Evolutionary conservation across 108 stramenopile species (phyloP).

Genomic region (Skeletonema tropicum): DNA sequence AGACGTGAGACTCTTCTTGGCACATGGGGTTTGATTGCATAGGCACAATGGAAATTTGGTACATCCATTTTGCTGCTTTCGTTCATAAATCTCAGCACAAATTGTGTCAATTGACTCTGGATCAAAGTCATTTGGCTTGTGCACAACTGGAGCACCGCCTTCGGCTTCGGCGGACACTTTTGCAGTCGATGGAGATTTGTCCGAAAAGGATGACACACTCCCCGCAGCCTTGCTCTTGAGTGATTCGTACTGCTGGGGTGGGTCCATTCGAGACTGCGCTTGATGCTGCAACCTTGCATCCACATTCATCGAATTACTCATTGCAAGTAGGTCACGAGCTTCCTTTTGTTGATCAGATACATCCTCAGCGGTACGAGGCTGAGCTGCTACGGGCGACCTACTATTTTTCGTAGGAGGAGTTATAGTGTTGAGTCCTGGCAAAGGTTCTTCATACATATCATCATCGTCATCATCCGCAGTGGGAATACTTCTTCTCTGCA

Average conservation of each 20-base stretch:
- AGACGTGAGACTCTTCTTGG: not conserved
- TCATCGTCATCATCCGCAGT: not conserved
- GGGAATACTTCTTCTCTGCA: too few species aligned
- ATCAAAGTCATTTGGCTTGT: slow-evolving; percentile 1
- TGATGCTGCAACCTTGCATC: not conserved
- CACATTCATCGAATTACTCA: not conserved
- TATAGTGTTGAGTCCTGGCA: not conserved
- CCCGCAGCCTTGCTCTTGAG: not conserved
- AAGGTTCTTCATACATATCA: not conserved
- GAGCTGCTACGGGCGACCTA: not conserved
- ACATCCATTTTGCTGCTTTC: not conserved
- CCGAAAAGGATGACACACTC: not conserved
- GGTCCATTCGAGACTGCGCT: not conserved
- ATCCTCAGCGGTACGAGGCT: not conserved
- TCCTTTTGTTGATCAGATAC: not conserved
- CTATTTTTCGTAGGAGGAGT: not conserved
- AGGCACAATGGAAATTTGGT: not conserved
- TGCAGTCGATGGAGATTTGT: not conserved
- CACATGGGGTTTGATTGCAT: not conserved
- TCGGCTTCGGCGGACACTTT: not conserved
- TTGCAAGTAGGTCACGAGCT: not conserved
- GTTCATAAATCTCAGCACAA: slow-evolving; percentile 1
- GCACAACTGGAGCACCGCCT: not conserved
- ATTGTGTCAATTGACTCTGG: slow-evolving; percentile 2
- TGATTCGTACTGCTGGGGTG: not conserved